Percentiles rank a stretch among this genome's conserved stretches.
Conservation (phyloP, 2,329 filamentous ascomycete species). For the Plenodomus biglobosus region DNA sequence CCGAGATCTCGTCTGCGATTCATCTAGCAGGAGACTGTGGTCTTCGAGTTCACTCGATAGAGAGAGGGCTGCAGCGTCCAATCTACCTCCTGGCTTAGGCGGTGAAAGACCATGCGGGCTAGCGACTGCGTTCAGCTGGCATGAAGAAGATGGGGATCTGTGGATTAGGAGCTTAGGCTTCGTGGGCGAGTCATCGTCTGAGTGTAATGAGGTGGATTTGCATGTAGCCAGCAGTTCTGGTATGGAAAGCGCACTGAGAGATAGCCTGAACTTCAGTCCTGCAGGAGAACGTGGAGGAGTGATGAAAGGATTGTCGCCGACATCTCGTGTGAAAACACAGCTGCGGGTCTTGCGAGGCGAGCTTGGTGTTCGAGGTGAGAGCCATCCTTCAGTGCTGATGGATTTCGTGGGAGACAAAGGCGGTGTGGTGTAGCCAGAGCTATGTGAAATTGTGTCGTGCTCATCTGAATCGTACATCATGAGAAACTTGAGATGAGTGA, state of each 20-base stretch:
- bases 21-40: neutral
- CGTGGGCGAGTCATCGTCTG: slow-evolving; percentile 14
- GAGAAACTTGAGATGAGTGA: slow-evolving; percentile 6
- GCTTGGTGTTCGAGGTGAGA: slow-evolving; percentile 33
- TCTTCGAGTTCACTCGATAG: neutral
- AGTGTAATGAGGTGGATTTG: slow-evolving; percentile 2
- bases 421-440: slow-evolving; percentile 30
- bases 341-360: slow-evolving; percentile 37
- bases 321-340: slow-evolving; percentile 27
- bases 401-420: slow-evolving; percentile 42
- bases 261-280: slow-evolving; percentile 18
- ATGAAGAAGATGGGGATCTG: slow-evolving; percentile 1
- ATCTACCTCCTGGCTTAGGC: neutral
- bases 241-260: slow-evolving; percentile 16
- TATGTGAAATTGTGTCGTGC: slow-evolving; percentile 14
- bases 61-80: neutral
- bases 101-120: slow-evolving; percentile 14
- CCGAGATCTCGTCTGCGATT: neutral
- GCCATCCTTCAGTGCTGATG: slow-evolving; percentile 35
- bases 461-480: slow-evolving; percentile 31
- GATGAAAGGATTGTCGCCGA: slow-evolving; percentile 6
- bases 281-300: slow-evolving; percentile 30
- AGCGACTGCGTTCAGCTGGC: slow-evolving; percentile 6
- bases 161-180: slow-evolving; percentile 5
- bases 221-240: slow-evolving; percentile 15